Conservation (phyloP, 306 rosid species). For the Cicer arietinum region DNA sequence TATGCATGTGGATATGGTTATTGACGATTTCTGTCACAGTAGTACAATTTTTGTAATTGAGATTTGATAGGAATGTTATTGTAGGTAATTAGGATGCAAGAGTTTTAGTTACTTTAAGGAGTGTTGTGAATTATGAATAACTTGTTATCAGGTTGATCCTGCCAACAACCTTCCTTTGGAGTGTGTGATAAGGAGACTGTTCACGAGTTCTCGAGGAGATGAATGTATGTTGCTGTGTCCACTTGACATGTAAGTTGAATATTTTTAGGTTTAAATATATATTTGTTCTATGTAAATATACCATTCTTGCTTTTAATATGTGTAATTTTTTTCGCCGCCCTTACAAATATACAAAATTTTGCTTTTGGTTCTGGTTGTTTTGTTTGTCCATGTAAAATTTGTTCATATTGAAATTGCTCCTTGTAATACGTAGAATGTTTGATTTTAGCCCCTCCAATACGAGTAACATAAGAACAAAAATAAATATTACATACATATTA, state of each 20-base stretch:
- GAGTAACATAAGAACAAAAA: too few relatives aligned
- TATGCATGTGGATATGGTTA: background rate
- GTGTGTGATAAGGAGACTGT: constrained; percentile 83
- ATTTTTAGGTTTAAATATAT: too few relatives aligned
- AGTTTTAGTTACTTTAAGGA: background rate
- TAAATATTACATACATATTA: too few relatives aligned
- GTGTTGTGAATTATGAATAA: constrained; percentile 37
- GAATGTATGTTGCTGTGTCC: constrained; percentile 92
- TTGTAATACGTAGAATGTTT: too few relatives aligned
- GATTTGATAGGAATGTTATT: constrained; percentile 11
- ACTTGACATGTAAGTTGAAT: constrained; percentile 77
- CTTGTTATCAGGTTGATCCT: constrained; percentile 76
- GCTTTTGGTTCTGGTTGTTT: too few relatives aligned
- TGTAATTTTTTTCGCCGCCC: too few relatives aligned
- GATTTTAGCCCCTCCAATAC: too few relatives aligned
- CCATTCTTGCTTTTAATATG: too few relatives aligned
- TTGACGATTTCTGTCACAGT: background rate
- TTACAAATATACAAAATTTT: too few relatives aligned
- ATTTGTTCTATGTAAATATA: too few relatives aligned
- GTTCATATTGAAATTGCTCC: too few relatives aligned
- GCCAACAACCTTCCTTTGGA: constrained; percentile 73
- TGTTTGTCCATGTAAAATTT: too few relatives aligned
- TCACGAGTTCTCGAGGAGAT: constrained; percentile 77
- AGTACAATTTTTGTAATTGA: background rate
- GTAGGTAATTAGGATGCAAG: constrained; percentile 20